phyloP scores from a whole-genome alignment of 306 rosid species.

The Psophocarpus tetragonolobus region DNA sequence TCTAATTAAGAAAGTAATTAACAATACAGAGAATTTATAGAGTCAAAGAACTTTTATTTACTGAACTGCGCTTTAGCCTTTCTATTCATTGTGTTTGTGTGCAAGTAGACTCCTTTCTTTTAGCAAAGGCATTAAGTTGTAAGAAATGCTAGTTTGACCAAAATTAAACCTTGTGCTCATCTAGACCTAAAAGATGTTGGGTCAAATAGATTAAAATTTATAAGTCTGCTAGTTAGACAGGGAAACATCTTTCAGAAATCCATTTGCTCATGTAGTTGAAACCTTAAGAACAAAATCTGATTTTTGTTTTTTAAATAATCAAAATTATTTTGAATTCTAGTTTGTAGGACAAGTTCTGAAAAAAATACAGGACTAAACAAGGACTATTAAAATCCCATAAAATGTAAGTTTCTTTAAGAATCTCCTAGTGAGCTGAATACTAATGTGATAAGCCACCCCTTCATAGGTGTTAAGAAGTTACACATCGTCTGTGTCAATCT shows the following conservation, averaged over 20 bases:
- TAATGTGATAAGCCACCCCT: not conserved
- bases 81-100: not conserved
- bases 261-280: not conserved
- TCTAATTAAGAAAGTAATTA: not conserved
- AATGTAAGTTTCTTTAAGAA: not conserved
- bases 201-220: not conserved
- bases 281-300: not conserved
- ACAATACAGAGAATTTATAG: not conserved
- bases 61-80: not conserved
- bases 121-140: not conserved
- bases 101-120: not conserved
- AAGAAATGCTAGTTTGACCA: not conserved
- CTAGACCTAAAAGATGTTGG: not conserved
- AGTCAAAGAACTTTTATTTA: not conserved
- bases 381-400: too few relatives aligned
- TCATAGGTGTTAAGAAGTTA: too few relatives aligned
- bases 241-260: not conserved
- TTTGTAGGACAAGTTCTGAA: not conserved
- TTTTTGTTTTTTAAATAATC: too few relatives aligned
- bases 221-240: not conserved
- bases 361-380: not conserved
- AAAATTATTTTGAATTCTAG: not conserved
- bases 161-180: too few relatives aligned
- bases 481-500: too few relatives aligned
- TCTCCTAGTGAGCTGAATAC: not conserved